Percentiles rank a stretch among this genome's conserved stretches.
Evolutionary conservation across 2,329 filamentous ascomycete genomes (phyloP).

Genomic region (Coleophoma crateriformis): DNA sequence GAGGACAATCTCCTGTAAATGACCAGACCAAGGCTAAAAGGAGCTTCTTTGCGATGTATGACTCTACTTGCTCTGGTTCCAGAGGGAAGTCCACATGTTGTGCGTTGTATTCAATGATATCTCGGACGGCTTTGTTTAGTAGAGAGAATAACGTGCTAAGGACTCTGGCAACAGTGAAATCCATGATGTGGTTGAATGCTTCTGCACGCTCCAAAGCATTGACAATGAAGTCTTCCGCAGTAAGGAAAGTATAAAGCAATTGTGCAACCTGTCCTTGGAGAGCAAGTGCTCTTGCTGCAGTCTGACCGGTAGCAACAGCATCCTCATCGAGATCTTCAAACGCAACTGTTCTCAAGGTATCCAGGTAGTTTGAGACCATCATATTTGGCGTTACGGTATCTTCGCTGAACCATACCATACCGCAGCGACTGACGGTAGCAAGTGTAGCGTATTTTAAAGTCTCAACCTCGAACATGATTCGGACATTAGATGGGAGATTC

Average conservation of each 20-base stretch:
- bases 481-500: conserved; percentile 87
- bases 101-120: conserved; percentile 91
- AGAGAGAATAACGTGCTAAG: conserved; percentile 93
- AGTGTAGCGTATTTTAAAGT: conserved; percentile 95
- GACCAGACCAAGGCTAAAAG: conserved; percentile 93
- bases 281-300: conserved; percentile 70
- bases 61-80: conserved; percentile 83
- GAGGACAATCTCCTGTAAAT: conserved; percentile 88
- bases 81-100: conserved; percentile 93
- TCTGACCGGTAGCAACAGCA: conserved; percentile 68
- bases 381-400: conserved; percentile 91
- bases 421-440: conserved; percentile 97
- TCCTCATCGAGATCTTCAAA: conserved; percentile 98
- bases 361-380: conserved; percentile 89
- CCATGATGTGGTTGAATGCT: conserved; percentile 93
- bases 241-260: conserved; percentile 70
- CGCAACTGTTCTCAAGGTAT: conserved; percentile 71
- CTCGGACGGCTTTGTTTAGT: conserved; percentile 87
- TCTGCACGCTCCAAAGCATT: conserved; percentile 72
- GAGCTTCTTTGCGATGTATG: conserved; percentile 88
- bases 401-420: conserved; percentile 99
- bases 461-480: conserved; percentile 99
- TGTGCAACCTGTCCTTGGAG: conserved; percentile 77
- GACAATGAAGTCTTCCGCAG: conserved; percentile 73
- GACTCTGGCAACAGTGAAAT: conserved; percentile 86